These are phyloP conservation scores for Rhizophagus prolifer DNA, from an alignment of 192 early-diverging fungal species.

Conservation along the genomic window DNA sequence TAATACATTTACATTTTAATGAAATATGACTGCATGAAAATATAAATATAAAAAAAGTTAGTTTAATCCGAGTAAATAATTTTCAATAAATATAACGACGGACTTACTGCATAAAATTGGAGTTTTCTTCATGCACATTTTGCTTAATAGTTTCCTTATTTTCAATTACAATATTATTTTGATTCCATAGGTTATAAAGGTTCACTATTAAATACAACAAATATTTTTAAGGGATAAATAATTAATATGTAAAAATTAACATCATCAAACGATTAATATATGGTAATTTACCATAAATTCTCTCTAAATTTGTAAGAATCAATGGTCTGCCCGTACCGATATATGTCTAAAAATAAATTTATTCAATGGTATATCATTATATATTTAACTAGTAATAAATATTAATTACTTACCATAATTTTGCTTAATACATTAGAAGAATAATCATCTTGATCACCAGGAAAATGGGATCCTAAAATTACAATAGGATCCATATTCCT, in stretches of 20 bases:
- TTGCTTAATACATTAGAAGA: conserved; percentile 22
- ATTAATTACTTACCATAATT: conserved; percentile 15
- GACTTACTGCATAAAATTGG: too few species aligned
- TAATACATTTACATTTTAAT: background rate
- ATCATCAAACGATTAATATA: too few species aligned
- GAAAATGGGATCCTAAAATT: conserved; percentile 24
- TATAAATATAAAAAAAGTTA: too few species aligned
- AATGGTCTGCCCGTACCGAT: conserved; percentile 22
- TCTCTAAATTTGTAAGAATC: conserved; percentile 25
- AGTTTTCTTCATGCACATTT: background rate
- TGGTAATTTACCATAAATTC: conserved; percentile 17
- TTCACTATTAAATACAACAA: background rate
- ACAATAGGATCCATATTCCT: conserved; percentile 16
- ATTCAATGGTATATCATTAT: too few species aligned
- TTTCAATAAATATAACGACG: background rate
- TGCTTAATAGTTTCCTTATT: too few species aligned
- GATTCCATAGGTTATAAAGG: conserved; percentile 30
- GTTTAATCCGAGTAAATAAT: too few species aligned
- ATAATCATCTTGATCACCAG: conserved; percentile 27
- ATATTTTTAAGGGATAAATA: background rate
- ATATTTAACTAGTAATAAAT: too few species aligned
- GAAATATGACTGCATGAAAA: background rate
- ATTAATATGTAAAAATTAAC: too few species aligned
- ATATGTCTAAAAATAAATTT: conserved; percentile 4
- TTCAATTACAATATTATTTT: conserved; percentile 11